phyloP scores from a whole-genome alignment of 805 yeast genomes.

The Pichia cabralensis region DNA sequence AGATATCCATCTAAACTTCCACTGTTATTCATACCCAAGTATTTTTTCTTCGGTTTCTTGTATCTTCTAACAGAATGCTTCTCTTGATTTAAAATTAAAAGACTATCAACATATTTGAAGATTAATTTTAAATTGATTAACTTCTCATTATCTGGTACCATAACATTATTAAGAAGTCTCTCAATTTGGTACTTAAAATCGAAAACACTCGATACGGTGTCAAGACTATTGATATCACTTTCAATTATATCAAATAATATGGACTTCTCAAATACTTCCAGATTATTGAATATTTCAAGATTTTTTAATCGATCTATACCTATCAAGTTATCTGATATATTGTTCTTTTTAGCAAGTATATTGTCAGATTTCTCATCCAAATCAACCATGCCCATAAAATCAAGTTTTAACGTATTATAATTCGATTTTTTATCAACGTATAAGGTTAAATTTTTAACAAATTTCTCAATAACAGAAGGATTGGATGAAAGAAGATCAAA shows the following conservation, averaged over 20 bases:
- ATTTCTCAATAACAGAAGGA: constrained; percentile 25
- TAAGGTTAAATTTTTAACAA: constrained; percentile 35
- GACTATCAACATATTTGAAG: constrained; percentile 49
- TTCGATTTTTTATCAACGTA: constrained; percentile 41
- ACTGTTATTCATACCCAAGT: background rate
- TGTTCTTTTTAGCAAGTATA: too few species aligned
- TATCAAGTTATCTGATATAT: background rate
- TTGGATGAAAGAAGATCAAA: constrained; percentile 30
- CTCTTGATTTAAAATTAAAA: constrained; percentile 9
- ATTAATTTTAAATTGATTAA: constrained; percentile 54
- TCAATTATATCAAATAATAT: constrained; percentile 8
- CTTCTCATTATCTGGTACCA: constrained; percentile 34
- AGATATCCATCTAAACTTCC: background rate
- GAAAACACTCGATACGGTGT: constrained; percentile 33
- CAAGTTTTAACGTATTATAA: constrained; percentile 24
- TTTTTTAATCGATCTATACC: constrained; percentile 9
- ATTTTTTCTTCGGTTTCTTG: constrained; percentile 8
- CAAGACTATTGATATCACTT: constrained; percentile 10
- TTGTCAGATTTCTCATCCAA: constrained; percentile 3
- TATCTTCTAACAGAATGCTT: constrained; percentile 1
- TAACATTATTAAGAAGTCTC: constrained; percentile 32
- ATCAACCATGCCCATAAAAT: constrained; percentile 11
- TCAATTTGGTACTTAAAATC: constrained; percentile 48
- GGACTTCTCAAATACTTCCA: constrained; percentile 17
- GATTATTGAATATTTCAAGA: constrained; percentile 13